These are phyloP conservation scores for Stagonosporopsis cucurbitacearum DNA, from an alignment of 2,329 filamentous ascomycete species.

Conservation along the genomic window DNA sequence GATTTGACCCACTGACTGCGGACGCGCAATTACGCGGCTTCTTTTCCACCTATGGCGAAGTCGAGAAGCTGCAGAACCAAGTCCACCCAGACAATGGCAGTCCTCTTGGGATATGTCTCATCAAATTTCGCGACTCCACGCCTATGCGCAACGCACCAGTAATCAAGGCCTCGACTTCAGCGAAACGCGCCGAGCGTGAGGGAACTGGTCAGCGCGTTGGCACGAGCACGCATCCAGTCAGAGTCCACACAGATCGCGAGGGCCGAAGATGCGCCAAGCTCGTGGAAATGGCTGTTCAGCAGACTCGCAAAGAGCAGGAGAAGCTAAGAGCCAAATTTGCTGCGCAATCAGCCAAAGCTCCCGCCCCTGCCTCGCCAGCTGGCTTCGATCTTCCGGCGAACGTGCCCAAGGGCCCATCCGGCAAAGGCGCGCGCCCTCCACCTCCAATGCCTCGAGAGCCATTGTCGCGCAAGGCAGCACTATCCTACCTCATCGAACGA, in stretches of 20 bases:
- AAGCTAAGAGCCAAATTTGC: conserved; percentile 48
- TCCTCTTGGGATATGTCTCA: conserved; percentile 90
- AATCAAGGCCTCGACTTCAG: conserved; percentile 77
- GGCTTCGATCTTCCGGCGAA: conserved; percentile 73
- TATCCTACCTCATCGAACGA: conserved; percentile 64
- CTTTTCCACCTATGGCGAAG: conserved; percentile 83
- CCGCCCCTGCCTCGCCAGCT: conserved; percentile 29
- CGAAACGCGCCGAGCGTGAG: conserved; percentile 77
- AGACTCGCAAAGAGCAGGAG: conserved; percentile 68
- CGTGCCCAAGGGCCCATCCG: conserved; percentile 84
- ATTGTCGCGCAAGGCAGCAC: conserved; percentile 53
- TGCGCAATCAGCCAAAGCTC: conserved; percentile 30
- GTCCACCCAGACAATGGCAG: conserved; percentile 94
- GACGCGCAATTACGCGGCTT: conserved; percentile 78
- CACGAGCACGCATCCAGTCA: conserved; percentile 66
- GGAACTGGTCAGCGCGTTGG: conserved; percentile 84
- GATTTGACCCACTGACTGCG: conserved; percentile 89
- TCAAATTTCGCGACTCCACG: conserved; percentile 80
- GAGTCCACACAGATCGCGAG: conserved; percentile 88
- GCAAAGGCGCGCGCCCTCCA: conserved; percentile 51
- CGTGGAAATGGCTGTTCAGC: conserved; percentile 75
- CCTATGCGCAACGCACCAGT: conserved; percentile 57
- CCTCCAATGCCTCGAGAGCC: conserved; percentile 48
- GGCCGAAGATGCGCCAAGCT: conserved; percentile 81
- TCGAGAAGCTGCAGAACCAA: conserved; percentile 89